Evolutionary conservation across 2,329 filamentous ascomycete species (phyloP).

Genomic region (Dichotomopilus funicola): DNA sequence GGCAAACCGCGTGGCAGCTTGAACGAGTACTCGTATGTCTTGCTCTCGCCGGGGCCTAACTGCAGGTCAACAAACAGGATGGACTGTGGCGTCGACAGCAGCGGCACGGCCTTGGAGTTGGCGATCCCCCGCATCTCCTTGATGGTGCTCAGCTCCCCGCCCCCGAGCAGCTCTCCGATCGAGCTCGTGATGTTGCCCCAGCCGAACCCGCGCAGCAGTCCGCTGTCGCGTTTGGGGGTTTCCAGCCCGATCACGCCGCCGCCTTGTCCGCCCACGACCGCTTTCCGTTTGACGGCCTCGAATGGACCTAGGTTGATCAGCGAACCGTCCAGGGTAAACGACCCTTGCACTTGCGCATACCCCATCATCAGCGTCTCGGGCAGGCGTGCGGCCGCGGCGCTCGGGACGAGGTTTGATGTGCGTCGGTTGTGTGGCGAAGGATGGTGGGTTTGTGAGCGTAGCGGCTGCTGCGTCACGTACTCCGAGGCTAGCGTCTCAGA

Average conservation of each 20-base stretch:
- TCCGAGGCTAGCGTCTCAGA: conserved; percentile 90
- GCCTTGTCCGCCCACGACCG: conserved; percentile 78
- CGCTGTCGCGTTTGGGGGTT: conserved; percentile 63
- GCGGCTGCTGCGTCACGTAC: conserved; percentile 55
- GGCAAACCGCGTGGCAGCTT: conserved; percentile 82
- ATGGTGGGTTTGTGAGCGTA: conserved; percentile 29
- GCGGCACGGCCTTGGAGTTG: conserved; percentile 77
- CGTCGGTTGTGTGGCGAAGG: conserved; percentile 40
- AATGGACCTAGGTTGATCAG: conserved; percentile 84
- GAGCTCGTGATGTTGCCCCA: conserved; percentile 87
- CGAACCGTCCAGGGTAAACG: conserved; percentile 86
- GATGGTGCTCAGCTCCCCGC: conserved; percentile 83
- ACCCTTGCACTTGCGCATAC: conserved; percentile 88
- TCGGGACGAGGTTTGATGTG: conserved; percentile 38
- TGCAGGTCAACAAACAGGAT: conserved; percentile 91
- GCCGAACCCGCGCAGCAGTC: conserved; percentile 75
- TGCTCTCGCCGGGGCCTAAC: conserved; percentile 81
- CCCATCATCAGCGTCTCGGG: conserved; percentile 95
- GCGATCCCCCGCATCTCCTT: conserved; percentile 89
- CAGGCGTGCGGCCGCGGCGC: conserved; percentile 33
- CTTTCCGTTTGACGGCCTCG: conserved; percentile 92
- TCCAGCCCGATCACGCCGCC: conserved; percentile 82
- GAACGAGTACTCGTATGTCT: conserved; percentile 80
- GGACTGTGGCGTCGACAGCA: conserved; percentile 92
- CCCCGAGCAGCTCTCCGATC: conserved; percentile 78